phyloP scores from a whole-genome alignment of 2,329 filamentous ascomycete genomes.

The Paecilomyces formosus region DNA sequence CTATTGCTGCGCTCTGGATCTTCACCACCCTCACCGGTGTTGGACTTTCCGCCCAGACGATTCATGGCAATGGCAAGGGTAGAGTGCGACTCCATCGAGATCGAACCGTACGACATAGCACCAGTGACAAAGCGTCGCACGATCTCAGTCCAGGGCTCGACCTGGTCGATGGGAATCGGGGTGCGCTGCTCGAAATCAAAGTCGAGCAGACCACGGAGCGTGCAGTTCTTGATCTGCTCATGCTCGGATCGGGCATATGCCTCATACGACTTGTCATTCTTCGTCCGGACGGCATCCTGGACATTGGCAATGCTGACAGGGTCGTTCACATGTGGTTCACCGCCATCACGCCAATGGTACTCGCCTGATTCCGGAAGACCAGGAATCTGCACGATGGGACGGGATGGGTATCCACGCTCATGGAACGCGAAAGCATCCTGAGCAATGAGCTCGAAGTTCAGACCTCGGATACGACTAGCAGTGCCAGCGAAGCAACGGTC shows the following conservation, averaged over 20 bases:
- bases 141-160: constrained; percentile 97
- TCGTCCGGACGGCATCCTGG: constrained; percentile 89
- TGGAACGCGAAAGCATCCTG: constrained; percentile 93
- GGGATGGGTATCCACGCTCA: constrained; percentile 82
- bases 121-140: constrained; percentile 94
- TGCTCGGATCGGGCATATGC: constrained; percentile 90
- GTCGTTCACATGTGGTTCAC: constrained; percentile 91
- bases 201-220: constrained; percentile 85
- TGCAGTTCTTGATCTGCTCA: constrained; percentile 95
- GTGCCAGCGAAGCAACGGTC: constrained; percentile 94
- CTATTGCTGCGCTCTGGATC: constrained; percentile 82
- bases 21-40: constrained; percentile 95
- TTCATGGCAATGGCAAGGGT: constrained; percentile 97
- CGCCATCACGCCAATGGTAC: constrained; percentile 97
- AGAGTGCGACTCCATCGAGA: constrained; percentile 97
- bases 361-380: constrained; percentile 88
- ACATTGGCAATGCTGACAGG: constrained; percentile 93
- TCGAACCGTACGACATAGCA: constrained; percentile 97
- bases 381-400: constrained; percentile 65
- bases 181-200: constrained; percentile 87
- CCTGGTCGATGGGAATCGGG: constrained; percentile 88
- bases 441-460: constrained; percentile 88
- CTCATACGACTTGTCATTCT: constrained; percentile 98
- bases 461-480: constrained; percentile 85
- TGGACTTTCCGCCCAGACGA: constrained; percentile 89